These are phyloP conservation scores for Thelonectria olida DNA, from an alignment of 2,329 filamentous ascomycete genomes.

Conservation along the genomic window DNA sequence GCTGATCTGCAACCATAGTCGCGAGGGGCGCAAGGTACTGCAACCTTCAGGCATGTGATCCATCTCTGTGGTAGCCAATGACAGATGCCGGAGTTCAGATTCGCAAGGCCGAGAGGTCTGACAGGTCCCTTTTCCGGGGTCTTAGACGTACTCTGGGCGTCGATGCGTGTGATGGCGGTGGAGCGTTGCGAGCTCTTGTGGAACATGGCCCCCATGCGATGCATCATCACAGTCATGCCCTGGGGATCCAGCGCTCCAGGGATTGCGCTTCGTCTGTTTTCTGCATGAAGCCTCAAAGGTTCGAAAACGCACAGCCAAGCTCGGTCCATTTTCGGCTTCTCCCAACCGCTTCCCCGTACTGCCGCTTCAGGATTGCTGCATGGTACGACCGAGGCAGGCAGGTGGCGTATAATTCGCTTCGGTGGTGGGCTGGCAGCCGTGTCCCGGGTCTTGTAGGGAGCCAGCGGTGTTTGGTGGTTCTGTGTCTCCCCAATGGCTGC, in stretches of 20 bases:
- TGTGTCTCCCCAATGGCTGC: too few relatives aligned
- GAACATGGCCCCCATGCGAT: background rate
- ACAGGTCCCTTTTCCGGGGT: background rate
- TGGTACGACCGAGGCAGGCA: slow-evolving; percentile 33
- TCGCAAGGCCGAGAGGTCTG: slow-evolving; percentile 9
- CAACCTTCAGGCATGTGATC: slow-evolving; percentile 33
- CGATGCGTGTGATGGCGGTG: background rate
- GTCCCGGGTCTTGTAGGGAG: slow-evolving; percentile 14
- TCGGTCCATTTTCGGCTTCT: slow-evolving; percentile 32
- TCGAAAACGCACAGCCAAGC: slow-evolving; percentile 3
- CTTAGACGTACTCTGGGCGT: background rate
- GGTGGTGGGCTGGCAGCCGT: slow-evolving; percentile 15
- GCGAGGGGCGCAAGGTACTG: slow-evolving; percentile 17
- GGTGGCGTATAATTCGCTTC: slow-evolving; percentile 25
- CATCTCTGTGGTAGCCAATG: slow-evolving; percentile 38
- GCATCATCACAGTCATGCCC: background rate
- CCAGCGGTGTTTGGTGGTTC: slow-evolving; percentile 5
- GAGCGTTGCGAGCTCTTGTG: slow-evolving; percentile 2
- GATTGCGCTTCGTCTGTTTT: slow-evolving; percentile 3
- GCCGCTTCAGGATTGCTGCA: slow-evolving; percentile 35
- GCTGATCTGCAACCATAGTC: slow-evolving; percentile 13
- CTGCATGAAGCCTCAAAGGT: slow-evolving; percentile 18
- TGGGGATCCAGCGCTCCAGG: slow-evolving; percentile 5
- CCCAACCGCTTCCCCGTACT: slow-evolving; percentile 27
- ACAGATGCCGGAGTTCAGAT: slow-evolving; percentile 18